These are phyloP conservation scores for Cronartium ribicola DNA, from an alignment of 1,284 basidiomycete genomes.

Conservation along the genomic window DNA sequence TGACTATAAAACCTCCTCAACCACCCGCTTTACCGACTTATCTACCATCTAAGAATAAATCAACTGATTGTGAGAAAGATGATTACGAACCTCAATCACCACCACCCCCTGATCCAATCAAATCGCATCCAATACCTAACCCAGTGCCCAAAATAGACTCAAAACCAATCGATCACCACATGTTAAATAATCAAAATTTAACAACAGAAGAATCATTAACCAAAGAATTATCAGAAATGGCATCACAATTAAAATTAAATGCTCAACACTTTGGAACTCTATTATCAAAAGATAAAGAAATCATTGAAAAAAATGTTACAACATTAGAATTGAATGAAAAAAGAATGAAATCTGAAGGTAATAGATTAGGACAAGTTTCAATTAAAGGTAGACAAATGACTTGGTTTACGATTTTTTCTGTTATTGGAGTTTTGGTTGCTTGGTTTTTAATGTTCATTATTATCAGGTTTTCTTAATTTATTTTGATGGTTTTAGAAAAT, in stretches of 20 bases:
- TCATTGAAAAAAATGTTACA: constrained; percentile 60
- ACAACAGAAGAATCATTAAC: constrained; percentile 6
- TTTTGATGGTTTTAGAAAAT: too few relatives aligned
- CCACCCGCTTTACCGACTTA: constrained; percentile 47
- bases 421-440: constrained; percentile 61
- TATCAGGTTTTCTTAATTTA: constrained; percentile 64
- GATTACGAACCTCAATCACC: constrained; percentile 44
- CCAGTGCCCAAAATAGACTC: too few relatives aligned
- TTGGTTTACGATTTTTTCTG: constrained; percentile 63
- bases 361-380: constrained; percentile 62
- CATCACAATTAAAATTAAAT: constrained; percentile 68
- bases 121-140: too few relatives aligned
- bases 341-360: constrained; percentile 64
- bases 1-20: constrained; percentile 39
- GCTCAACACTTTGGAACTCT: constrained; percentile 65
- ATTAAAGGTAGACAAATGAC: constrained; percentile 67
- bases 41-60: constrained; percentile 43
- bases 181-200: neutral
- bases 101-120: too few relatives aligned
- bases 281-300: constrained; percentile 63
- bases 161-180: too few relatives aligned
- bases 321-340: constrained; percentile 68
- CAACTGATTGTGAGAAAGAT: constrained; percentile 47
- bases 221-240: constrained; percentile 69
- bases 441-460: constrained; percentile 69